Base-by-base conservation (phyloP, 768 basidiomycete species). In the Boletellus ananas region DNA sequence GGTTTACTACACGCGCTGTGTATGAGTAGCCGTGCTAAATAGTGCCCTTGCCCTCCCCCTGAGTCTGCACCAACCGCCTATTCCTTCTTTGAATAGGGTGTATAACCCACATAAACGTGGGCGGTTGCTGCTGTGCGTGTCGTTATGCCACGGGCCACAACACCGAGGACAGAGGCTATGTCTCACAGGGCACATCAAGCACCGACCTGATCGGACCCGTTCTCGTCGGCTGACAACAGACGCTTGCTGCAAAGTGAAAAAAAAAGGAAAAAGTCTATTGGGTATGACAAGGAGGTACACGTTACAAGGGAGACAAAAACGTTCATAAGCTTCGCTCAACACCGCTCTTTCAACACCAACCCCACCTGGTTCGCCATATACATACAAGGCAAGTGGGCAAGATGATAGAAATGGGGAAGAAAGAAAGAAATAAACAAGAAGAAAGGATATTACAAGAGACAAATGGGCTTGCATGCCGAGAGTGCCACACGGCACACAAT, bases 381-480 rank as follows among this genome's bases (percentile, higher is more conserved):
- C 57, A 58, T 58, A 58, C 68, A 60, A 48, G 62, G 55, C 51
- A 62, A 59, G 55, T 29, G 52, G 57, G 52, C 53, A 64, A 59
- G 38, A 57, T 27, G 43, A 49, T 20, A 38, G 34, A 33, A 39
- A 47, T 21, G 20, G n/a, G 0, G 20, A 50, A 33, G 27, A 44
- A 14, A 47, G 44, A 53, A 37, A 13, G 29, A n/a, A 45, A 9
- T 44, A 17, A 44, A 12, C 44, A 54, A 55, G 55, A 60, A 37
- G 58, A 45, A 46, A 57, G 52, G 34, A 53, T 55, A 59, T 66
- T 54, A 61, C 58, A 34, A 49, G 54, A 57, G 45, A 55, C 58
- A 58, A 55, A 37, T 25, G 23, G 23, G 46, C 5, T 20, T 17
- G 25, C 47, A 45, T 38, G 34, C 4, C 16, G 43, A 41, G 13